Conservation (phyloP, 805 yeast genomes). For the Candida sakaeoensis region DNA sequence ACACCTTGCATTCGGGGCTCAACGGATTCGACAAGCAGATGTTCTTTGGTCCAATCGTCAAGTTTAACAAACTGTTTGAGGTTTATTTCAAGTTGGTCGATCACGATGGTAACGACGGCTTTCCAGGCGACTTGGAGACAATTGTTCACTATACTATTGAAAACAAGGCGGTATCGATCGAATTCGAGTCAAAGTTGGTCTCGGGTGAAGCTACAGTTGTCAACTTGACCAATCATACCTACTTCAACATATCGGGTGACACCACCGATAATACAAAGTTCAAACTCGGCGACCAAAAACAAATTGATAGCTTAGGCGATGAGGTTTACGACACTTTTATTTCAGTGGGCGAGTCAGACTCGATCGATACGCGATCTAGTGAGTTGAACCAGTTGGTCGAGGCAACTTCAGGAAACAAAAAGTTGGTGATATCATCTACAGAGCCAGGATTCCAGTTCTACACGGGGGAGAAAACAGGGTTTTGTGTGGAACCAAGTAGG, state of each 20-base stretch:
- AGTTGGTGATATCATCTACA: constrained; percentile 47
- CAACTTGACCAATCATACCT: constrained; percentile 60
- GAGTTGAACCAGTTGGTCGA: constrained; percentile 35
- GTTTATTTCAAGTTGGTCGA: constrained; percentile 42
- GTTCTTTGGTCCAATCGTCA: constrained; percentile 53
- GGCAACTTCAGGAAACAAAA: constrained; percentile 43
- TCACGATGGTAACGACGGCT: constrained; percentile 49
- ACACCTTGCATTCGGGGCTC: constrained; percentile 53
- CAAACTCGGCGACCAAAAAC: constrained; percentile 35
- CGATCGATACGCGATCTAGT: constrained; percentile 46
- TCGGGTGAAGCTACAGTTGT: constrained; percentile 44
- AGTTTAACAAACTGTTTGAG: constrained; percentile 24
- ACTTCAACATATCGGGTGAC: constrained; percentile 45
- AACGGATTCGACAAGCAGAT: constrained; percentile 48
- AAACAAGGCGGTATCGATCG: constrained; percentile 40
- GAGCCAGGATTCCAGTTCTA: constrained; percentile 68
- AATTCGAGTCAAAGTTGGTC: constrained; percentile 41
- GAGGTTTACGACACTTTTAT: too few species aligned
- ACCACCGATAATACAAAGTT: constrained; percentile 29
- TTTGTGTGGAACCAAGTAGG: constrained; percentile 62
- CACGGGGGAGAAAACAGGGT: constrained; percentile 59
- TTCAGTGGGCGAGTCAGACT: constrained; percentile 29
- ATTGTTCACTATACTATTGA: constrained; percentile 44
- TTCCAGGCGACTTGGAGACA: constrained; percentile 55
- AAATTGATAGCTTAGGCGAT: too few species aligned